Conservation (phyloP, 2,329 filamentous ascomycete species). For the Sclerotinia trifoliorum region DNA sequence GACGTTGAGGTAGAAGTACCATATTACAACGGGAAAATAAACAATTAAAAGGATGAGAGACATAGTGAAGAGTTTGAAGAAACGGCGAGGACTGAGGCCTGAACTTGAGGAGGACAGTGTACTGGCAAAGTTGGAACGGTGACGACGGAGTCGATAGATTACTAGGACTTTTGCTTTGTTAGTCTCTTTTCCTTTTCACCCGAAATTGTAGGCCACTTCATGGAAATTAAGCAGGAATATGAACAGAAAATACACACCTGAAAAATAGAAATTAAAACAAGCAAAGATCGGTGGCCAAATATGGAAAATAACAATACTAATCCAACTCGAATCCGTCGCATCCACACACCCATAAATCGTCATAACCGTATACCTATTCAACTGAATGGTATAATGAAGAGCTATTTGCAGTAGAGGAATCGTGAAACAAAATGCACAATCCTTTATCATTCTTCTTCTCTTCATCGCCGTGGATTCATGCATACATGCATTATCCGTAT, state of each 20-base stretch:
- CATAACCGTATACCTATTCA: conserved; percentile 56
- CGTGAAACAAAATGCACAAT: conserved; percentile 55
- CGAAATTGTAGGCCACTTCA: background rate
- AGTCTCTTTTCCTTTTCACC: background rate
- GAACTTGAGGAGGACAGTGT: conserved; percentile 52
- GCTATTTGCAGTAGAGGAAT: conserved; percentile 55
- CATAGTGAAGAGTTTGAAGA: conserved; percentile 60
- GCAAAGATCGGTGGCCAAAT: conserved; percentile 58
- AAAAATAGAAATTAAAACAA: conserved; percentile 54
- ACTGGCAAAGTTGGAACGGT: conserved; percentile 56
- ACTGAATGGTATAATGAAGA: conserved; percentile 59
- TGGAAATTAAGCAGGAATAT: conserved; percentile 12
- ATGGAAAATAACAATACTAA: conserved; percentile 51
- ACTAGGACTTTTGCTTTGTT: conserved; percentile 50
- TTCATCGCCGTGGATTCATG: conserved; percentile 50
- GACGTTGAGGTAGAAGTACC: conserved; percentile 52
- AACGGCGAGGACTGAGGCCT: conserved; percentile 57
- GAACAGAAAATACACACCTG: conserved; percentile 47
- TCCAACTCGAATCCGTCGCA: conserved; percentile 56
- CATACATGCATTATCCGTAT: conserved; percentile 55
- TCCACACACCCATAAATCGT: conserved; percentile 59
- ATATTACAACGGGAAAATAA: conserved; percentile 54
- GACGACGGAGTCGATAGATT: conserved; percentile 57
- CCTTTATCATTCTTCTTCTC: conserved; percentile 48
- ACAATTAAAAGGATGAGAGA: conserved; percentile 49